Base-by-base conservation (phyloP, 306 rosid genomes). In the peach (Prunus persica) region DNA sequence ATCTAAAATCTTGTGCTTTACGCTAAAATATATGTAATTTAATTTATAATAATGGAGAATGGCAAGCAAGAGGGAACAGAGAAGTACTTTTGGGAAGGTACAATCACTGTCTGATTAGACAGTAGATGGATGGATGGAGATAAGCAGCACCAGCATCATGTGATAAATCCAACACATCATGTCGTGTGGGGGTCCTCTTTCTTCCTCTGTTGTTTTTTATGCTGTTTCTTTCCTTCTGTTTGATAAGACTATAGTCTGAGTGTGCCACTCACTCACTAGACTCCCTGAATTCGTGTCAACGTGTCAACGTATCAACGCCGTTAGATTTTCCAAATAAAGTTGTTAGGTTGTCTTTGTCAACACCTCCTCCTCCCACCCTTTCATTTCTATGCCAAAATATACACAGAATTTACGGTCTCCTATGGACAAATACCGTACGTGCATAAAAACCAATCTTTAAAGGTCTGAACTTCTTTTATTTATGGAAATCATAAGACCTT, bases 291-390 rank as follows among this genome's bases (percentile, higher is more conserved):
- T 72, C 24, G 82, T 69, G 83, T 84, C 24, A 24, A 1, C 1
- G 24, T 24, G 24, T 24, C 24, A 22, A 22, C 24, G 24, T 22
- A 1, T 22, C 24, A 22, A 22, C 24, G 24, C 24, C 24, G 24
- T 22, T 87, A 46, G 85, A 86, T 88, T 38, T 72, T 15, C 2
- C 14, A 56, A 75, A 72, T 52, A 51, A 71, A 83, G 83, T 80
- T 8, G 91, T 84, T 84, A 78, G 52, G n/a, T 84, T 55, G 90
- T 90, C 80, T 38, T 43, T 78, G 91, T 86, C 89, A 79, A 63
- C 66, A 75, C n/a, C 76, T 47, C 66, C 83, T 74, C 12, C 69
- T 52, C 58, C 62, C 61, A 28, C 76, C 62, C 43, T 34, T 24
- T 74, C 20, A 2, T 8, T 38, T 38, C 20, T 3, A 28, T 60